These are phyloP conservation scores for Eugenia klotzschiana DNA, from an alignment of 441 rosid genomes.

Conservation along the genomic window DNA sequence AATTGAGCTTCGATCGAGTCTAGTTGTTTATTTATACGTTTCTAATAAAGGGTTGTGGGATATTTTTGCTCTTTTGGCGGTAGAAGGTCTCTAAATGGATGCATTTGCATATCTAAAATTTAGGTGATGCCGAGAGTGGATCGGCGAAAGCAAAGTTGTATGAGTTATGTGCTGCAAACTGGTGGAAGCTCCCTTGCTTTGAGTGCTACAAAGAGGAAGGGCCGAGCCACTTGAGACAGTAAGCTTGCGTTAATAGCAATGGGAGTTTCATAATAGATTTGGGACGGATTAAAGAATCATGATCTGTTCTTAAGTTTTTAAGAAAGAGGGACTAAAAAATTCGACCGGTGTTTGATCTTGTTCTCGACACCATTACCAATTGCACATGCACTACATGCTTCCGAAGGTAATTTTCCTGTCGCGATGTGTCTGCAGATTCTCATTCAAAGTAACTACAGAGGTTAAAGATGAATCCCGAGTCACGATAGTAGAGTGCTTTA, in stretches of 20 bases:
- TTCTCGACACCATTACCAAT: neutral
- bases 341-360: neutral
- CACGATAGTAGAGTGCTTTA: slow-evolving; percentile 28
- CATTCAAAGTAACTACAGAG: slow-evolving; percentile 33
- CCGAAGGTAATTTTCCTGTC: neutral
- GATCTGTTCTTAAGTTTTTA: neutral
- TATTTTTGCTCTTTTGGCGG: neutral
- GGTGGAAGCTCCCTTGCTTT: slow-evolving; percentile 38
- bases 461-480: slow-evolving; percentile 7
- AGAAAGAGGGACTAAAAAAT: neutral
- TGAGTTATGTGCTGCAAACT: slow-evolving; percentile 27
- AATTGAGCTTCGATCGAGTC: neutral
- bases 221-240: slow-evolving; percentile 27
- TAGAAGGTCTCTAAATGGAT: neutral
- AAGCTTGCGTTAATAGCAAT: slow-evolving; percentile 4
- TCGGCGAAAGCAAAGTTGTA: slow-evolving; percentile 27
- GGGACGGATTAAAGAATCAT: neutral
- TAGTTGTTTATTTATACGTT: neutral
- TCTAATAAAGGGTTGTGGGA: neutral
- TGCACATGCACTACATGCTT: neutral
- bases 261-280: neutral
- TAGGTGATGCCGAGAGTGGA: slow-evolving; percentile 9
- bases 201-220: slow-evolving; percentile 38
- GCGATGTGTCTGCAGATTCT: slow-evolving; percentile 17
- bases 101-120: neutral